Base-by-base conservation (phyloP, 495 filamentous ascomycete species). In the Chaetomium cochliodes region DNA sequence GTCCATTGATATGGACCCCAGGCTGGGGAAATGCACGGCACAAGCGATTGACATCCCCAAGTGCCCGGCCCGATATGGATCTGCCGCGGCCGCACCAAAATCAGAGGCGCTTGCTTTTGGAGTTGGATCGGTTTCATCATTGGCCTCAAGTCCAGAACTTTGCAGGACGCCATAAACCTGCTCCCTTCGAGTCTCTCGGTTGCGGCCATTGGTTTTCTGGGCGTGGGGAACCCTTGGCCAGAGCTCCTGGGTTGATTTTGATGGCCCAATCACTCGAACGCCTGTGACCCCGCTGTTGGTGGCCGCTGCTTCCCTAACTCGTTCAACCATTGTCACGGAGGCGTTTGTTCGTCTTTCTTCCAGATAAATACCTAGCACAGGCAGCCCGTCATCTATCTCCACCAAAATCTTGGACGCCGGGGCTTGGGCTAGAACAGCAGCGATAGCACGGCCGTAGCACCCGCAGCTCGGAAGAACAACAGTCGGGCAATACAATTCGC, bases 271-370 rank as follows among this genome's bases (percentile, higher is more conserved):
- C 70, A 63, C 63, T 60, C 51, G 26, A 58, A 41, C 63, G 30
- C 30, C 56, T 67, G 53, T 58, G 67, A 74, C 72, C 72, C 70
- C 70, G 72, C 72, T 67, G 71, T 67, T 68, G 70, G 71, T 67
- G 68, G 67, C 71, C 71, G 67, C 60, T 68, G 25, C 58, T 39
- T 58, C 66, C 61, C 44, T 63, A 62, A 58, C 30, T 42, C 42
- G n/a, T 18, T 58, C 44, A 62, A 12, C 56, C 58, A 44, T 20
- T 9, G 33, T 20, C 9, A 18, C 23, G 54, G 54, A 60, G 46
- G 33, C 51, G 59, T 63, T 54, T 63, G 65, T 59, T 47, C 44
- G 16, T 52, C 12, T 62, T 65, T 23, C 28, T 52, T 16, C 47
- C n/a, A n/a, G n/a, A n/a, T n/a, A 62, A 66, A 70, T 64, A 70